Conservation (phyloP, 2,329 filamentous ascomycete species). For the Aspergillus brasiliensis region DNA sequence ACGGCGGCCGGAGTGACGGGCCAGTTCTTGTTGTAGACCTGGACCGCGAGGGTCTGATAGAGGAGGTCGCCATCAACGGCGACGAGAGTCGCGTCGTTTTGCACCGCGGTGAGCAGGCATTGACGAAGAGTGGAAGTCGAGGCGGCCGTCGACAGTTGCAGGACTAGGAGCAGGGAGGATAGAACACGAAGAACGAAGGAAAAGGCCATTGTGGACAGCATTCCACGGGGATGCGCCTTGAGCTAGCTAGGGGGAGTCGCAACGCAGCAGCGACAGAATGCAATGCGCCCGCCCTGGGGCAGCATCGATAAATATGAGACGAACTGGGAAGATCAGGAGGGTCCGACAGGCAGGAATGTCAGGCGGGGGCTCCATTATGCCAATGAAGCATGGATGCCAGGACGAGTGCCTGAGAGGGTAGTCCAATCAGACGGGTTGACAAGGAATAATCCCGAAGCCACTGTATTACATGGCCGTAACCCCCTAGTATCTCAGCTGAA, state of each 20-base stretch:
- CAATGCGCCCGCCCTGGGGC: neutral
- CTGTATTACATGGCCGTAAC: neutral
- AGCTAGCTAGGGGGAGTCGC: neutral
- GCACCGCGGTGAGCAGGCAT: constrained; percentile 4
- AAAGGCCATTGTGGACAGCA: neutral
- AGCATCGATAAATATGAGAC: neutral
- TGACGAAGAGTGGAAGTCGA: neutral
- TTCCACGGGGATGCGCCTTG: neutral
- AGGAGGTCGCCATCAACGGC: constrained; percentile 21
- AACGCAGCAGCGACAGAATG: neutral
- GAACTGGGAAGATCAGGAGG: neutral
- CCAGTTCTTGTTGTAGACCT: constrained; percentile 30
- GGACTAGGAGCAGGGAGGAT: neutral
- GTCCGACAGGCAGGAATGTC: neutral
- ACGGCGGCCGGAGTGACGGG: constrained; percentile 35
- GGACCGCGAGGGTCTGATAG: constrained; percentile 17
- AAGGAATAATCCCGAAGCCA: neutral
- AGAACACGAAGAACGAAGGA: neutral
- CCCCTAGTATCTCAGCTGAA: neutral
- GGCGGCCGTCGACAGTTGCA: neutral
- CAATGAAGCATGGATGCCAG: neutral
- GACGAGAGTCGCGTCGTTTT: constrained; percentile 7
- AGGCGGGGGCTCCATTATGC: neutral
- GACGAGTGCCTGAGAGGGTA: neutral
- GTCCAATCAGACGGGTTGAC: neutral